These are phyloP conservation scores for Daldinia sp. DNA, from an alignment of 2,329 filamentous ascomycete genomes.

Conservation along the genomic window DNA sequence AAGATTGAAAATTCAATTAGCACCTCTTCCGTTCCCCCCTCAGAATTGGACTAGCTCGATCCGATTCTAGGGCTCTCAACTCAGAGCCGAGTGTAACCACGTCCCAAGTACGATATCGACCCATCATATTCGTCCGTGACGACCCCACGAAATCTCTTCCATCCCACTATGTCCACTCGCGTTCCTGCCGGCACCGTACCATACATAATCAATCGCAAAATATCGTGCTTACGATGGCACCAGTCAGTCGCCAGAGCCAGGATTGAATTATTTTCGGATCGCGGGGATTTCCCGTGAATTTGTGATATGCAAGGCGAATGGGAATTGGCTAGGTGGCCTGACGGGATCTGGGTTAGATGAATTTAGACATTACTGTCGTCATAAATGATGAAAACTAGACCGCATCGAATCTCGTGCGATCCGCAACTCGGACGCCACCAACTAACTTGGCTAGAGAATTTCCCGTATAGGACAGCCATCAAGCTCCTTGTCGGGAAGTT, in stretches of 20 bases:
- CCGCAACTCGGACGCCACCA: slow-evolving; percentile 19
- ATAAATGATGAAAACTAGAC: slow-evolving; percentile 31
- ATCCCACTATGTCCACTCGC: slow-evolving; percentile 28
- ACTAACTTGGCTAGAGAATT: slow-evolving; percentile 16
- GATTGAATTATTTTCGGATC: slow-evolving; percentile 21
- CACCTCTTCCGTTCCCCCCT: slow-evolving; percentile 16
- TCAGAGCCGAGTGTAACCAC: slow-evolving; percentile 40
- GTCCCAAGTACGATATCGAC: slow-evolving; percentile 27
- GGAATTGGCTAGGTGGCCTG: slow-evolving; percentile 8
- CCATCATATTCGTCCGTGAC: slow-evolving; percentile 26
- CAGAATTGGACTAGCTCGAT: slow-evolving; percentile 18
- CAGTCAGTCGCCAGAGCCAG: slow-evolving; percentile 25
- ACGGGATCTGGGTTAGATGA: slow-evolving; percentile 23
- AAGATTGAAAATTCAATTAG: slow-evolving; percentile 22
- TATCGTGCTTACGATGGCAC: slow-evolving; percentile 24
- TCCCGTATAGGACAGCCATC: slow-evolving; percentile 25
- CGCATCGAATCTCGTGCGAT: slow-evolving; percentile 22
- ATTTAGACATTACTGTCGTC: slow-evolving; percentile 31
- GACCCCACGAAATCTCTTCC: slow-evolving; percentile 34
- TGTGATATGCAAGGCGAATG: slow-evolving; percentile 18
- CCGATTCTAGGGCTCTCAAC: slow-evolving; percentile 29
- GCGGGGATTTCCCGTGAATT: slow-evolving; percentile 11
- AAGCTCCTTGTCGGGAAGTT: slow-evolving; percentile 22
- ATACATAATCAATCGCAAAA: slow-evolving; percentile 29
- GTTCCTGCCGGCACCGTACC: slow-evolving; percentile 21